These are phyloP conservation scores for Mycosphaerella sp. DNA, from an alignment of 2,329 filamentous ascomycete species.

Conservation along the genomic window DNA sequence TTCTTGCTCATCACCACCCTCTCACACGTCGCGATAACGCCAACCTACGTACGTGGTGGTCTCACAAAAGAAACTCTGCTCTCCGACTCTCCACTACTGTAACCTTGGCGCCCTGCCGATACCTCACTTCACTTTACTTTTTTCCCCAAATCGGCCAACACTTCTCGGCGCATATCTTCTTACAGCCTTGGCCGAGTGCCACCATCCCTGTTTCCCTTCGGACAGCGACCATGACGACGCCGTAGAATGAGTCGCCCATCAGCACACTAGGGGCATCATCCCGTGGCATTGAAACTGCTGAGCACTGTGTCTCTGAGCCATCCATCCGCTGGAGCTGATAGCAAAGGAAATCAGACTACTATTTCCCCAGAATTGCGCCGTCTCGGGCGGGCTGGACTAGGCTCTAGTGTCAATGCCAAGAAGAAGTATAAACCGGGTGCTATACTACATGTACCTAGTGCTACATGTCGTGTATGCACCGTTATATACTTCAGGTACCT, in stretches of 20 bases:
- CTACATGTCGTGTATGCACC: no score
- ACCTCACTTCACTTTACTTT: not conserved
- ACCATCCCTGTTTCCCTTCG: not conserved
- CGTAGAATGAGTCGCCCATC: not conserved
- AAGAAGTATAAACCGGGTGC: no score
- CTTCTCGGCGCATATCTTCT: not conserved
- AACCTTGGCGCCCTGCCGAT: no score
- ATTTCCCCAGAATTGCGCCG: no score
- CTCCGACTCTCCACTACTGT: no score
- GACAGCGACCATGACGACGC: constrained; percentile 3
- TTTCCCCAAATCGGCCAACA: not conserved
- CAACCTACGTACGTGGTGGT: not conserved
- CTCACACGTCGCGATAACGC: not conserved
- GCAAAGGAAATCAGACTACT: no score
- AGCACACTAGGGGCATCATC: not conserved
- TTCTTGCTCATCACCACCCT: not conserved
- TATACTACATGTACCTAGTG: no score
- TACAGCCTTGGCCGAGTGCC: not conserved
- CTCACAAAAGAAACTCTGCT: not conserved
- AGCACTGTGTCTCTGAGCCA: not conserved
- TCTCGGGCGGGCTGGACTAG: no score
- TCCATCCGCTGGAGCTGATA: no score
- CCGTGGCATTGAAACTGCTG: not conserved
- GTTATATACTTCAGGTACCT: no score
- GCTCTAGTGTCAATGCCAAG: no score